Evolutionary conservation across 371 early-diverging fungal genomes (phyloP), one percentile per base, ranked within the genome.

Genomic region (Mucor lusitanicus): DNA sequence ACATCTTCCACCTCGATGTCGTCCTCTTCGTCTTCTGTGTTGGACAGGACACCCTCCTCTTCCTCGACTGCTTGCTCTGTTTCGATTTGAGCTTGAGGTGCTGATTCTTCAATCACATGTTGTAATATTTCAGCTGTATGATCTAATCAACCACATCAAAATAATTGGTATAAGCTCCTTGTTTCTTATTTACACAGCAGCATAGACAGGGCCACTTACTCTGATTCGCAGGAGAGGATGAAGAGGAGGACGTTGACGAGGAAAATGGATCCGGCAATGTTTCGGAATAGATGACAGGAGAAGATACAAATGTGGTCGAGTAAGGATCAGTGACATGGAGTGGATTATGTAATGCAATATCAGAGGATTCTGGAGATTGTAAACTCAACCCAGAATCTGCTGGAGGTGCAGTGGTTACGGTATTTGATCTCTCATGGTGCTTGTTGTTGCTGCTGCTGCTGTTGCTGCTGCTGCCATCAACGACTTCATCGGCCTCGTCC

Each of bases 401-500:
- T 62, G 32, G 61, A 33, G 42, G 42, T 59, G 60, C 60, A 42
- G 46, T 46, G 21, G 46, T 46, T 46, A 46, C 46, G 11, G 46
- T 46, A 9, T 21, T 46, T 3, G 46, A 46, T 46, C 46, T 46
- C 21, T 46, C 46, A 46, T 46, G 46, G 19, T 46, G 13, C 40
- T 40, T 40, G 40, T 40, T 40, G 40, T 3, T 46, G 19, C 19
- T 46, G 19, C 2, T 19, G 40, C 40, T 46, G 19, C 19, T 46
- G 19, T 19, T 19, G 8, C 44, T 46, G 19, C 46, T 2, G 3
- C 21, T 21, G 23, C 7, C 67, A 33, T 70, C 73, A 57, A 70
- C 72, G 13, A 77, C 76, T 55, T 88, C 89, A 59, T 87, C 83
- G 63, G 88, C 87, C 63, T 92, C 93, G 23, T n/a, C n/a, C n/a